Percentiles rank a stretch among this genome's conserved stretches.
Evolutionary conservation across 129 eudicot genomes (phyloP).

Genomic region (Tagetes patula): DNA sequence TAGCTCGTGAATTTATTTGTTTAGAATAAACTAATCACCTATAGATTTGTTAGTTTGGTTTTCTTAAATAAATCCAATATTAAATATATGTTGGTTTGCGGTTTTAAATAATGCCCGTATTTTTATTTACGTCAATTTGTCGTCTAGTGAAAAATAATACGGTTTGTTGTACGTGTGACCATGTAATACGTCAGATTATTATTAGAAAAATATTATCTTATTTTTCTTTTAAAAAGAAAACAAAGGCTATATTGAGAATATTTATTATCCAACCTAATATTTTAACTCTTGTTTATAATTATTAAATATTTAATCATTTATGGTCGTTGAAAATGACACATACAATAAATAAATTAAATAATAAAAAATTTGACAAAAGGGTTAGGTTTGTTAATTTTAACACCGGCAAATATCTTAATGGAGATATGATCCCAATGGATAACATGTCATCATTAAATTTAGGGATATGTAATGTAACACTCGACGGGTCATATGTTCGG

Average conservation of each 20-base stretch:
- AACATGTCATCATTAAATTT: slow-evolving; percentile 3
- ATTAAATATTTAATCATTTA: neutral
- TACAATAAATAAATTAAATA: neutral
- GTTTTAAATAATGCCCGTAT: neutral
- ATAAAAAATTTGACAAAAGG: neutral
- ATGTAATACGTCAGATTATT: slow-evolving; percentile 23
- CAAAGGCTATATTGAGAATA: slow-evolving; percentile 9
- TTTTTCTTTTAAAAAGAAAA: neutral
- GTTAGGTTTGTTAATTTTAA: slow-evolving; percentile 5
- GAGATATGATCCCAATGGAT: slow-evolving; percentile 27
- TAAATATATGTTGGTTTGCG: neutral
- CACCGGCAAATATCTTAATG: slow-evolving; percentile 29
- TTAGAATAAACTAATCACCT: neutral
- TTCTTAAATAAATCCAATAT: neutral
- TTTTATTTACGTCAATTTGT: slow-evolving; percentile 7
- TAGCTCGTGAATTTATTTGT: slow-evolving; percentile 18
- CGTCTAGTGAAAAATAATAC: slow-evolving; percentile 10
- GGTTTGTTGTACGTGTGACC: slow-evolving; percentile 28
- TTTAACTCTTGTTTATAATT: neutral
- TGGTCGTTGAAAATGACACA: slow-evolving; percentile 13
- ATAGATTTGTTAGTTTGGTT: neutral
- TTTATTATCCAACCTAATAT: slow-evolving; percentile 14
- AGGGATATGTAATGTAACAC: neutral
- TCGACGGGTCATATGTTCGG: neutral
- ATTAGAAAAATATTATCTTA: neutral